Percentiles rank a stretch among this genome's conserved stretches.
phyloP scores from a whole-genome alignment of 768 basidiomycete genomes.

The Crucibulum laeve region DNA sequence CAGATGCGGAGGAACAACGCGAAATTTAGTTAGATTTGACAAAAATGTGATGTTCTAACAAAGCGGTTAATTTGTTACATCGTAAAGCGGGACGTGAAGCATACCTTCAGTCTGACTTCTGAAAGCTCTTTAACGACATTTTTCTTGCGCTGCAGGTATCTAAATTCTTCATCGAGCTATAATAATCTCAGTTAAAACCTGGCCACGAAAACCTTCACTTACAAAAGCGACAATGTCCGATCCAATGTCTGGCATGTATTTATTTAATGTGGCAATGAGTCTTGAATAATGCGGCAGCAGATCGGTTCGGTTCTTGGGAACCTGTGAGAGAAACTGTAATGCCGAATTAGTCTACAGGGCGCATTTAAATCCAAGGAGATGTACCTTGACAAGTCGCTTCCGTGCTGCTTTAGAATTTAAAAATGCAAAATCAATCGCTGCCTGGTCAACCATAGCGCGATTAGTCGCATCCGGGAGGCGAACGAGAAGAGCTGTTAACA shows the following conservation, averaged over 20 bases:
- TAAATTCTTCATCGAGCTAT: conserved; percentile 95
- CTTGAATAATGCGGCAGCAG: conserved; percentile 91
- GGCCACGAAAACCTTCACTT: conserved; percentile 23
- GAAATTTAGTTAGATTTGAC: conserved; percentile 94
- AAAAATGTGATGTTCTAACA: conserved; percentile 81
- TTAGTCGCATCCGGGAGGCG: conserved; percentile 95
- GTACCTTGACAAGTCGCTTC: conserved; percentile 84
- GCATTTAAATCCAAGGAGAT: conserved; percentile 1
- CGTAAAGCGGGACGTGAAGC: conserved; percentile 3
- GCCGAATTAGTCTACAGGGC: conserved; percentile 3
- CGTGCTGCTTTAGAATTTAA: conserved; percentile 95
- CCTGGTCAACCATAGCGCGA: conserved; percentile 84
- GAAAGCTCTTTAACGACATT: conserved; percentile 87
- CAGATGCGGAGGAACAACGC: conserved; percentile 84
- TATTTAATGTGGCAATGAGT: conserved; percentile 81
- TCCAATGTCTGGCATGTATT: conserved; percentile 93
- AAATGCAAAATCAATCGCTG: conserved; percentile 93
- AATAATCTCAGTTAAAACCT: conserved; percentile 4
- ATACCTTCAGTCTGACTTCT: conserved; percentile 80
- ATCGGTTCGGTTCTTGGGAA: conserved; percentile 86
- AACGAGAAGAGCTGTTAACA: conserved; percentile 85
- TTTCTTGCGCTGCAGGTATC: conserved; percentile 92
- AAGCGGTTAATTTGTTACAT: neutral
- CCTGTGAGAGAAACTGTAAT: conserved; percentile 72
- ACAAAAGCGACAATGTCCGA: conserved; percentile 77